Evolutionary conservation across 2,329 filamentous ascomycete species (phyloP), one percentile per base, ranked within the genome.

Genomic region (Neofusicoccum umdonicola): DNA sequence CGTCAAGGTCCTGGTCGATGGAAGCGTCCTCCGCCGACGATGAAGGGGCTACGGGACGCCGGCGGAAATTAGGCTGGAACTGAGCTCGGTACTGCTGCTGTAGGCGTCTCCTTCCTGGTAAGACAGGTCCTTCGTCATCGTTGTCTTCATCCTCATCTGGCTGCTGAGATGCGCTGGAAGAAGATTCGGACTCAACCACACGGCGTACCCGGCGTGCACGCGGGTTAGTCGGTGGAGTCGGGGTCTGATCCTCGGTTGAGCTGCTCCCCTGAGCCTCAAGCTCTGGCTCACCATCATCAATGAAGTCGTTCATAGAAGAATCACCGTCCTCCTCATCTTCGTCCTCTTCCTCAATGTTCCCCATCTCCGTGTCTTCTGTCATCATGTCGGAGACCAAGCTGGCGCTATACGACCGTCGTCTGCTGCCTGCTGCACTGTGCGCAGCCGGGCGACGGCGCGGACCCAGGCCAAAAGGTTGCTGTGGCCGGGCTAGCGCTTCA

Each of bases 251-350:
- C 15, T 72, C 69, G 9, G 72, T 75, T 12, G 76, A 76, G 2
- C 71, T 72, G 31, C 70, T 70, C 39, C 68, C 71, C 12, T 69
- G 66, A 31, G 75, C 74, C 42, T 65, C 62, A 2, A 69, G 69
- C 5, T 69, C 70, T 3, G 68, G 60, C 11, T 69, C 72, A 45
- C 79, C 76, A 37, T 72, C 69, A 19, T 72, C 70, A 50, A 80
- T 76, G 67, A 80, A 80, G 63, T 75, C 76, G 62, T 76, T 76
- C 77, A 80, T 78, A 7, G 76, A 78, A 1, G 77, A 78, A 60
- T 79, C 75, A 48, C 76, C 75, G 27, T 76, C 74, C 5, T 72
- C 50, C 4, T 70, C 77, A 27, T 78, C 76, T 52, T 80, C 78
- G 60, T 79, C 77, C 69, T 79, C 77, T 65, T 80, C 78, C 62